Base-by-base conservation (phyloP, 352 stramenopile genomes). In the Nothophytophthora sp. region DNA sequence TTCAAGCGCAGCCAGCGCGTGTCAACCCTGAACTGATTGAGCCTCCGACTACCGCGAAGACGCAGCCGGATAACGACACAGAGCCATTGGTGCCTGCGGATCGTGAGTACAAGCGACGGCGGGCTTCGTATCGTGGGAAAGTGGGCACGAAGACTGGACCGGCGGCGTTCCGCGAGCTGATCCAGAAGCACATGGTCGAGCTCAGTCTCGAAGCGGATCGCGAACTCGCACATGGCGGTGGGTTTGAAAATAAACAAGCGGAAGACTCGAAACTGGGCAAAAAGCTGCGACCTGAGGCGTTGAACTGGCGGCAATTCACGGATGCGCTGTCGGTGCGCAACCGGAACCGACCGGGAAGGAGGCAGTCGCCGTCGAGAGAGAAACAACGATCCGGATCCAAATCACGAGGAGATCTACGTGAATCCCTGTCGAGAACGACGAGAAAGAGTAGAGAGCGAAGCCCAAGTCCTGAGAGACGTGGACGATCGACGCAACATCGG, bases 121-220 rank as follows among this genome's bases (percentile, higher is more conserved):
- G 75, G 33, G 61, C 64, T 24, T 77, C 76, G 20, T 90, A 88
- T 50, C 67, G 68, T 8, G 57, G 60, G 5, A 86, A 85, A 29
- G 41, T 73, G 8, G 58, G 71, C 6, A 60, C 63, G 18, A 67
- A 80, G 39, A 79, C 67, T 28, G 63, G 63, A 2, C 63, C 63
- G 6, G 56, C 60, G 9, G 59, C 70, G 28, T 64, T 84, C n/a
- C 73, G 77, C 18, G 78, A 89, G 42, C 56, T 91, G 50, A 75
- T 91, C 9, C 58, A 67, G 4, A 85, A 77, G 34, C 74, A 86
- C 40, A 91, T 91, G 78, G 37, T 77, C 22, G 63, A 57, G 0
- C 63, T 89, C 20, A 79, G 70, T 49, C 32, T 80, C 30, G 67
- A 73, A 29, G 67, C 47, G 0, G 72, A 68, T 29, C 56, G 72